A percentile compares a stretch with the other conserved stretches of the same genome.
Conservation (phyloP, 306 rosid species). For the Lupinus albus region DNA sequence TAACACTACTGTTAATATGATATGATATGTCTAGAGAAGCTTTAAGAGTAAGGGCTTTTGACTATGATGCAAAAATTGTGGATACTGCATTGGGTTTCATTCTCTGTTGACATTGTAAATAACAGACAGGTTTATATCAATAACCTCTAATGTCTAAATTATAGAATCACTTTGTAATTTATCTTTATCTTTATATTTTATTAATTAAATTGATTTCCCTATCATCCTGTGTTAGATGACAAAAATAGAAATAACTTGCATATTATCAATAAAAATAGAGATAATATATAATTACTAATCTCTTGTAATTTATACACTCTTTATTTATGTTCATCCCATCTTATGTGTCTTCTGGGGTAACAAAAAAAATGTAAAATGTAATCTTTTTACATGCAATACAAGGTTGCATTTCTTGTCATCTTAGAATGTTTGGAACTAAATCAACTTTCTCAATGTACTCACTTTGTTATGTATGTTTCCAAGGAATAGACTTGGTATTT, state of each 20-base stretch:
- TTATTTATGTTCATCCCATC: not conserved
- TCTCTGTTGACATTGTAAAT: conserved; percentile 67
- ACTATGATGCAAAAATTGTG: conserved; percentile 57
- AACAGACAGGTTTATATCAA: conserved; percentile 48
- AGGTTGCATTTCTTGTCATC: too few relatives aligned
- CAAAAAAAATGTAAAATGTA: too few relatives aligned
- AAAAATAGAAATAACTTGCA: not conserved
- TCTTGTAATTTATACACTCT: not conserved
- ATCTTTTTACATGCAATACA: too few relatives aligned
- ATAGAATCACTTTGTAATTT: conserved; percentile 43
- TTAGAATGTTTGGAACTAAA: not conserved
- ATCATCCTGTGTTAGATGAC: not conserved
- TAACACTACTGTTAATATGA: conserved; percentile 53
- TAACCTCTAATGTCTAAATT: conserved; percentile 64
- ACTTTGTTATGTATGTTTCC: not conserved
- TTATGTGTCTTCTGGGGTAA: not conserved
- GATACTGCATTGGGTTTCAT: conserved; percentile 48
- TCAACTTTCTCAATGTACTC: not conserved
- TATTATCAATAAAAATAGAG: too few relatives aligned
- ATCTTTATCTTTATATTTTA: conserved; percentile 25
- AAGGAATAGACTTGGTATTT: not conserved
- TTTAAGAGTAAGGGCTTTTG: conserved; percentile 55
- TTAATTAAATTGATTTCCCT: conserved; percentile 41
- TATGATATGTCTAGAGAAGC: conserved; percentile 56
- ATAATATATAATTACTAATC: too few relatives aligned